These are phyloP conservation scores for Ophiocordyceps camponoti-rufipedis DNA, from an alignment of 2,329 filamentous ascomycete species.

Conservation along the genomic window DNA sequence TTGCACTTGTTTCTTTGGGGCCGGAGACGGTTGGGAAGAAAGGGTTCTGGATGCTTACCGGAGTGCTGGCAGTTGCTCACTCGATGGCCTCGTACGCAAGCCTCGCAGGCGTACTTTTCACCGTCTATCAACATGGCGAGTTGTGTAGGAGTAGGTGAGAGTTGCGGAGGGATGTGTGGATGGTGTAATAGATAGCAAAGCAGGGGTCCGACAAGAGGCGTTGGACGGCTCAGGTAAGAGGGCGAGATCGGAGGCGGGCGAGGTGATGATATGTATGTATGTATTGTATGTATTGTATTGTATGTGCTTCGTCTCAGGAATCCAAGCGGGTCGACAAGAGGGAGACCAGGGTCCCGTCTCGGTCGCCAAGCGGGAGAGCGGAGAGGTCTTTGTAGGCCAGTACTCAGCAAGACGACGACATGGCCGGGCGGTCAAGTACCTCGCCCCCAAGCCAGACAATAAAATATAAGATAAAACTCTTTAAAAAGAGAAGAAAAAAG, in stretches of 20 bases:
- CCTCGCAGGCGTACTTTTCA: slow-evolving; percentile 95
- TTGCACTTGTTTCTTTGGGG: too few relatives aligned
- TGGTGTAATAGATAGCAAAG: not conserved
- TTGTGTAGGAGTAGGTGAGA: not conserved
- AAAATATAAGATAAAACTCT: slow-evolving; percentile 10
- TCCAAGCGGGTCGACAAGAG: slow-evolving; percentile 3
- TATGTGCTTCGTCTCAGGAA: slow-evolving; percentile 4
- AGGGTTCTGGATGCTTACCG: slow-evolving; percentile 41
- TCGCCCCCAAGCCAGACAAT: not conserved
- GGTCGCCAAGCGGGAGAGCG: not conserved
- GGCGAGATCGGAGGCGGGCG: not conserved
- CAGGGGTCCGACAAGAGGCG: not conserved
- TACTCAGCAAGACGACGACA: not conserved
- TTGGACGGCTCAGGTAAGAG: not conserved
- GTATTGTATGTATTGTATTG: too few relatives aligned
- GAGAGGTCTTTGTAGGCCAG: not conserved
- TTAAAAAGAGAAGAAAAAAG: slow-evolving; percentile 7
- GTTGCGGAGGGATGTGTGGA: not conserved
- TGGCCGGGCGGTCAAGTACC: not conserved
- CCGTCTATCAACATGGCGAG: slow-evolving; percentile 66
- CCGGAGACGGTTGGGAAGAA: not conserved
- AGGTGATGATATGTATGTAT: not conserved
- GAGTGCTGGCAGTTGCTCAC: slow-evolving; percentile 96
- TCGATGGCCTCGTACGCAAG: slow-evolving; percentile 93
- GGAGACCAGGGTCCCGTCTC: not conserved